Percentiles rank a stretch among this genome's conserved stretches.
Conservation (phyloP, 768 basidiomycete genomes). For the Agaricus blazei region DNA sequence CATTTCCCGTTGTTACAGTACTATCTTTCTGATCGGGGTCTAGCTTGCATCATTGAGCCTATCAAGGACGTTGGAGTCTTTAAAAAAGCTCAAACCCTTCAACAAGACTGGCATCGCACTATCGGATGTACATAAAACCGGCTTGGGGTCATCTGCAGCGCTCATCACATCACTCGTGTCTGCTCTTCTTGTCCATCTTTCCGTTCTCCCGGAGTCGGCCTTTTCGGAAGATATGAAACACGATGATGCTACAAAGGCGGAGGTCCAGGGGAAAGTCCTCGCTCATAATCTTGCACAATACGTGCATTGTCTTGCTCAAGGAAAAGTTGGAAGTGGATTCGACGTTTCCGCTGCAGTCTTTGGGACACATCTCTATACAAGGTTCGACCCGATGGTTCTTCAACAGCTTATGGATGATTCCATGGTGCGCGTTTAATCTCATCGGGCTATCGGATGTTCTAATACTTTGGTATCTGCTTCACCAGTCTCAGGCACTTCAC, state of each 20-base stretch:
- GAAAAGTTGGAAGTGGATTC: slow-evolving; percentile 97
- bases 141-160: slow-evolving; percentile 94
- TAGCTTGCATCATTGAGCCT: slow-evolving; percentile 64
- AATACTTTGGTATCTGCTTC: neutral
- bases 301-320: slow-evolving; percentile 94
- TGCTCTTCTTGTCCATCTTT: slow-evolving; percentile 74
- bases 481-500: slow-evolving; percentile 29
- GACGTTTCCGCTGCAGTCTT: slow-evolving; percentile 93
- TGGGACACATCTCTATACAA: slow-evolving; percentile 89
- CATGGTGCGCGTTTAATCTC: slow-evolving; percentile 29
- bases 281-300: slow-evolving; percentile 94
- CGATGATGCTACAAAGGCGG: neutral
- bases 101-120: slow-evolving; percentile 62
- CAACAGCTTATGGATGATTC: slow-evolving; percentile 58
- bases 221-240: slow-evolving; percentile 42
- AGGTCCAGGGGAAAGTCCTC: slow-evolving; percentile 33
- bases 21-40: slow-evolving; percentile 6
- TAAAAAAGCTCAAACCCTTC: slow-evolving; percentile 74
- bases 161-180: slow-evolving; percentile 94
- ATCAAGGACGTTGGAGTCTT: slow-evolving; percentile 57
- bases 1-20: neutral
- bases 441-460: neutral
- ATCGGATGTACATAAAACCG: slow-evolving; percentile 92
- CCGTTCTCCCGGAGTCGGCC: slow-evolving; percentile 48
- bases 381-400: slow-evolving; percentile 75